Conservation (phyloP, 129 eudicot species). For the Flaveria sonorensis region DNA sequence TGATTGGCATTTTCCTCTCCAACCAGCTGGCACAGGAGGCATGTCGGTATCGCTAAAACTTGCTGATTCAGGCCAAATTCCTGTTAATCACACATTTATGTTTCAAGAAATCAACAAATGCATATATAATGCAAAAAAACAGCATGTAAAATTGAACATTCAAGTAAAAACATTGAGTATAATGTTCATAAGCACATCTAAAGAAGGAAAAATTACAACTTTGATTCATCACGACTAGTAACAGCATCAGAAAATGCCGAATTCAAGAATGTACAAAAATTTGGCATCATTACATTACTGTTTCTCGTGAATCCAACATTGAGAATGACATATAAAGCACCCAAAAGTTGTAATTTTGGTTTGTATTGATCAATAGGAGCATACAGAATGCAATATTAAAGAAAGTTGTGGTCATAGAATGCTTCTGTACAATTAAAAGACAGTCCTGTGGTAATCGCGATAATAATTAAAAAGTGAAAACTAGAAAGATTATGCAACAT, state of each 20-base stretch:
- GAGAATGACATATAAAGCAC: conserved; percentile 8
- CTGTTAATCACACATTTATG: conserved; percentile 28
- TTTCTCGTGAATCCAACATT: background rate
- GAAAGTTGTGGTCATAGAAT: conserved; percentile 1
- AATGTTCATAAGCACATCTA: background rate
- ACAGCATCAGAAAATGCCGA: background rate
- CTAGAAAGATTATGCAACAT: background rate
- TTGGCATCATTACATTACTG: background rate
- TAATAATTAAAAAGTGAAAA: background rate
- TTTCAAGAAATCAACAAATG: background rate
- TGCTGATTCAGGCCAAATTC: conserved; percentile 93
- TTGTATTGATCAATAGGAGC: background rate
- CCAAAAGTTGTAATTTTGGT: conserved; percentile 9
- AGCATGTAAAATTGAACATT: background rate
- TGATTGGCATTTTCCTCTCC: conserved; percentile 81
- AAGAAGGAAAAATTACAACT: background rate
- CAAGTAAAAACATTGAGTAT: background rate
- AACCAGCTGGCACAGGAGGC: conserved; percentile 87
- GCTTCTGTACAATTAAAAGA: background rate
- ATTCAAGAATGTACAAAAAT: background rate
- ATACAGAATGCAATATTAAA: background rate
- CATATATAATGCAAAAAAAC: background rate
- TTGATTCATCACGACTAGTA: background rate
- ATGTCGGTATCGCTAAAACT: conserved; percentile 71
- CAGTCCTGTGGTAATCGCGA: background rate